These are phyloP conservation scores for Calonectria pteridis DNA, from an alignment of 2,329 filamentous ascomycete genomes.

Conservation along the genomic window DNA sequence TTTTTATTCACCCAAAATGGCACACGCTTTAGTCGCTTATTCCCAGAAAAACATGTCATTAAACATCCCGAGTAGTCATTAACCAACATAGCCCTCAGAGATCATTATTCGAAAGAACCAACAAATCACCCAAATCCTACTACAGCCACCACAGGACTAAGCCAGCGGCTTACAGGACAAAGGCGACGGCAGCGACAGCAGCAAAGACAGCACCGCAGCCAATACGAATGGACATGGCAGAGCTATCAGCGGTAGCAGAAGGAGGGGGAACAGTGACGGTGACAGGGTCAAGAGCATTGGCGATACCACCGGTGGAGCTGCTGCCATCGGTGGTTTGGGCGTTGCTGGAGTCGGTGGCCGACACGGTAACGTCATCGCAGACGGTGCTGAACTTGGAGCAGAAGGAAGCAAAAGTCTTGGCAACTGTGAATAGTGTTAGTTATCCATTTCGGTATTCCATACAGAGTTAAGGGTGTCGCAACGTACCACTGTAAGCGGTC, in stretches of 20 bases:
- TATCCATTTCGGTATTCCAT: background rate
- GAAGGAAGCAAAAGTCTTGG: conserved; percentile 45
- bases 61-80: conserved; percentile 38
- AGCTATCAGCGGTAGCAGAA: conserved; percentile 26
- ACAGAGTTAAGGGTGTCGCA: background rate
- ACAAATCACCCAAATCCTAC: background rate
- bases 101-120: conserved; percentile 19
- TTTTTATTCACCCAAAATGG: conserved; percentile 28
- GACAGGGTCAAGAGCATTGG: conserved; percentile 20
- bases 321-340: background rate
- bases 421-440: conserved; percentile 42
- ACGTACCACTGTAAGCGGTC: conserved; percentile 44
- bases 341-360: conserved; percentile 9
- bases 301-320: background rate
- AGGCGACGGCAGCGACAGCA: conserved; percentile 37
- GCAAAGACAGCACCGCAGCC: conserved; percentile 39
- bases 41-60: conserved; percentile 35
- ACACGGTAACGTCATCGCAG: conserved; percentile 34
- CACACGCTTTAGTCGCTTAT: conserved; percentile 20
- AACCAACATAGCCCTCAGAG: conserved; percentile 24
- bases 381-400: conserved; percentile 48
- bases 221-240: conserved; percentile 35
- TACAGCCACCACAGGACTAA: background rate
- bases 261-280: conserved; percentile 38
- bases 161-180: conserved; percentile 38